A percentile compares a stretch with the other conserved stretches of the same genome.
Conservation (phyloP, 352 stramenopile species). For the Phytophthora sojae region DNA sequence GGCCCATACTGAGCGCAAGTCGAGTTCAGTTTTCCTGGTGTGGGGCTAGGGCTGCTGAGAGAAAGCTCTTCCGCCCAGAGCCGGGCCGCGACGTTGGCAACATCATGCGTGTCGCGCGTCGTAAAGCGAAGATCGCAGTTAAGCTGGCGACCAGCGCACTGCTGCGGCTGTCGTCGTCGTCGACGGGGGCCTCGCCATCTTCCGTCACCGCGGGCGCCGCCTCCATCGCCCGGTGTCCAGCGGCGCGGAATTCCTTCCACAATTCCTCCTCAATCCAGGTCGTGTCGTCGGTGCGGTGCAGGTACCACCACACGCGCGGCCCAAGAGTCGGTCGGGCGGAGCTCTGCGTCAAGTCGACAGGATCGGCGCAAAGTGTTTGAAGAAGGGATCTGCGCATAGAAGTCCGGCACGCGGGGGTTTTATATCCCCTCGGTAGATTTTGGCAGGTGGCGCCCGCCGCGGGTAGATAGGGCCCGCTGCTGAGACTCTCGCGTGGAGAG, state of each 20-base stretch:
- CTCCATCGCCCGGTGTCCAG: neutral
- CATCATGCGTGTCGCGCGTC: slow-evolving; percentile 40
- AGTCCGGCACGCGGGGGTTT: neutral
- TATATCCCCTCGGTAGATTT: slow-evolving; percentile 20
- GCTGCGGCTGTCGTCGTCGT: neutral
- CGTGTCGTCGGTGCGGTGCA: slow-evolving; percentile 3
- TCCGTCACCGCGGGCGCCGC: neutral
- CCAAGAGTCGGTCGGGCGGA: slow-evolving; percentile 7
- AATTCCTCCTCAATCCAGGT: slow-evolving; percentile 41
- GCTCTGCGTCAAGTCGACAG: slow-evolving; percentile 19
- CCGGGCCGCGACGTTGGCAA: slow-evolving; percentile 27
- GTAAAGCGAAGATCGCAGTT: slow-evolving; percentile 34
- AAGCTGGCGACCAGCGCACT: slow-evolving; percentile 15
- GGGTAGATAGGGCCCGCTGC: slow-evolving; percentile 16
- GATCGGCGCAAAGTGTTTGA: slow-evolving; percentile 29
- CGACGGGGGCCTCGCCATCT: neutral
- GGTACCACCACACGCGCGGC: slow-evolving; percentile 20
- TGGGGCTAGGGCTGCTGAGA: slow-evolving; percentile 39
- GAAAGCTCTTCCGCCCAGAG: slow-evolving; percentile 11
- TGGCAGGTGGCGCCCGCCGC: slow-evolving; percentile 23
- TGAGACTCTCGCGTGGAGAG: neutral
- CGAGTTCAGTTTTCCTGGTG: slow-evolving; percentile 39
- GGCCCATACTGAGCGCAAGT: slow-evolving; percentile 35
- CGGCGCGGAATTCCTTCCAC: slow-evolving; percentile 22
- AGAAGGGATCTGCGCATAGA: slow-evolving; percentile 27